Conservation (phyloP, 306 rosid species). For the Corylus heterophylla region DNA sequence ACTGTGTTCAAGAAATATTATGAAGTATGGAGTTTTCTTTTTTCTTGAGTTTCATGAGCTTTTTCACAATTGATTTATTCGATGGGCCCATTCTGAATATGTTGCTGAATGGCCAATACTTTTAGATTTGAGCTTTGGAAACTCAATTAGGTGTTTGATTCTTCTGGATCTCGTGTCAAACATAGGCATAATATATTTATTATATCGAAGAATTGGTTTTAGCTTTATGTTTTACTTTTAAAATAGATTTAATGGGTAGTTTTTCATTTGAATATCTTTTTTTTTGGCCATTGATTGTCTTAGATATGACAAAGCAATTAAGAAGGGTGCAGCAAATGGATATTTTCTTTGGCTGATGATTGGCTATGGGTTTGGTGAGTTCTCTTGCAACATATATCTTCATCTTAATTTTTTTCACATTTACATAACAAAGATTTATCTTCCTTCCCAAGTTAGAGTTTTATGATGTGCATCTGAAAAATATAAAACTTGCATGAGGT, state of each 20-base stretch:
- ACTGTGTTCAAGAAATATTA: background rate
- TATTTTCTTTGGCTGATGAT: conserved; percentile 77
- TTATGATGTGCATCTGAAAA: background rate
- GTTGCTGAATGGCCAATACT: background rate
- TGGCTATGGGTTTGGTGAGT: conserved; percentile 91
- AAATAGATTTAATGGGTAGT: background rate
- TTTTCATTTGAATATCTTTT: conserved; percentile 9
- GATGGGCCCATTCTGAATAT: background rate
- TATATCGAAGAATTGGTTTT: background rate
- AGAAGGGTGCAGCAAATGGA: conserved; percentile 47
- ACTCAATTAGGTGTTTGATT: background rate
- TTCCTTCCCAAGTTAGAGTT: background rate
- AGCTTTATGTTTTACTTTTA: background rate
- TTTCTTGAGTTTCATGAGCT: background rate
- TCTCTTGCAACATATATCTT: conserved; percentile 18
- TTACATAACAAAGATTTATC: background rate
- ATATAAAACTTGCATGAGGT: background rate
- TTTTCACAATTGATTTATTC: background rate
- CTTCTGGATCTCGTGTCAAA: conserved; percentile 1
- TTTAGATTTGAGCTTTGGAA: background rate
- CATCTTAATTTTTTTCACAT: conserved; percentile 10
- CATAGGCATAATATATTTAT: background rate
- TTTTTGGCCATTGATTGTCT: conserved; percentile 33
- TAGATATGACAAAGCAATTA: conserved; percentile 86
- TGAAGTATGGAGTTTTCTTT: background rate